These are phyloP conservation scores for Wallacemonas sp. DNA, from an alignment of 208 protist genomes.

Conservation along the genomic window DNA sequence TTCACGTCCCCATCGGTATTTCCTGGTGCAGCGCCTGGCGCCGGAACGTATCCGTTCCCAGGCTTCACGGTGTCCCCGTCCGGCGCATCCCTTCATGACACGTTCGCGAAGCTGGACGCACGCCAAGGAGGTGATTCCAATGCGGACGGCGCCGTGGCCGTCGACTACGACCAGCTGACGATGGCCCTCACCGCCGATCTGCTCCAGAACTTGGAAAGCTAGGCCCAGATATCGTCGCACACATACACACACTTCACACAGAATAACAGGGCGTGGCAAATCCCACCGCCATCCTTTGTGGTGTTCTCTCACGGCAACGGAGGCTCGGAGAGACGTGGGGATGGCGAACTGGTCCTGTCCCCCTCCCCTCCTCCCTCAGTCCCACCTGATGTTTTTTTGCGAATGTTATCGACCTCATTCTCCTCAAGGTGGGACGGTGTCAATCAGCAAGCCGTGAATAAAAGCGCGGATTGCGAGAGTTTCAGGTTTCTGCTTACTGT, in stretches of 20 bases:
- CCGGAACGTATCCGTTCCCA: neutral
- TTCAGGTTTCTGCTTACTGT: neutral
- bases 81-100: conserved; percentile 5
- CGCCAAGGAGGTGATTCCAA: conserved; percentile 9
- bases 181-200: conserved; percentile 32
- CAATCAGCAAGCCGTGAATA: neutral
- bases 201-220: conserved; percentile 35
- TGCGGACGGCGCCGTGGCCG: conserved; percentile 10
- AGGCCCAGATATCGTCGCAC: neutral
- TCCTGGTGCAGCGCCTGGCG: neutral
- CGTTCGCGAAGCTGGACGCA: conserved; percentile 18
- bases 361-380: too few species aligned
- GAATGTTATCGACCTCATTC: too few species aligned
- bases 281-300: too few species aligned
- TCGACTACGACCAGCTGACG: conserved; percentile 31
- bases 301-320: too few species aligned
- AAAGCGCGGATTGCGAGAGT: conserved; percentile 1
- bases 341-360: too few species aligned
- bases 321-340: too few species aligned
- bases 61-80: neutral
- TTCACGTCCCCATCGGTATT: neutral
- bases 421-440: too few species aligned
- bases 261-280: too few species aligned
- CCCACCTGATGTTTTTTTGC: too few species aligned
- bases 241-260: too few species aligned